These are phyloP conservation scores for Suillus spraguei DNA, from an alignment of 768 basidiomycete genomes.

Conservation along the genomic window DNA sequence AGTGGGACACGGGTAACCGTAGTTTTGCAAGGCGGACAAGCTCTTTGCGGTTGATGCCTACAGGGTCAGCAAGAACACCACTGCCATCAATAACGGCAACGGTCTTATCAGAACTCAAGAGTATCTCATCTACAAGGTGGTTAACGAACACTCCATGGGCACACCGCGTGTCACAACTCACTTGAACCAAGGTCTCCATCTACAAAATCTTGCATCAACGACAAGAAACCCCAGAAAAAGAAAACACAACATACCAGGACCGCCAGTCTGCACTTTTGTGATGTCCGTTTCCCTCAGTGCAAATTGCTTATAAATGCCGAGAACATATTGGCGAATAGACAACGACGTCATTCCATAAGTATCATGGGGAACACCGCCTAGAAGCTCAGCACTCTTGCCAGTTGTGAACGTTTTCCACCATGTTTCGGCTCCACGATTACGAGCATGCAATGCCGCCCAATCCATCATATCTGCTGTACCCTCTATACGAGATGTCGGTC, in stretches of 20 bases:
- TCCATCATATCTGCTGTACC: conserved; percentile 99
- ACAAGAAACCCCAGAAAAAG: no score
- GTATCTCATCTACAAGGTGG: no score
- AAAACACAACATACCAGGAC: conserved; percentile 82
- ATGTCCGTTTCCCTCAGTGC: conserved; percentile 93
- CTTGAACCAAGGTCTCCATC: conserved; percentile 98
- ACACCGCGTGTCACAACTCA: no score
- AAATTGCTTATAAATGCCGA: conserved; percentile 93
- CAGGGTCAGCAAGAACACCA: conserved; percentile 92
- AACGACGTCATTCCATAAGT: conserved; percentile 93
- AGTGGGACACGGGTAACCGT: conserved; percentile 77
- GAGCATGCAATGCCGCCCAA: conserved; percentile 96
- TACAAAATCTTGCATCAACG: no score
- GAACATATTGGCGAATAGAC: conserved; percentile 92
- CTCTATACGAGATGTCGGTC: conserved; percentile 46
- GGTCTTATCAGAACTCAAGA: conserved; percentile 94
- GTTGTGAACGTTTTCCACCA: conserved; percentile 99
- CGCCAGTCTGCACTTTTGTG: conserved; percentile 97
- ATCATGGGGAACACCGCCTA: conserved; percentile 94
- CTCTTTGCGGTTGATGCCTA: conserved; percentile 84
- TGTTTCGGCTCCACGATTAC: conserved; percentile 80
- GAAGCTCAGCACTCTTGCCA: conserved; percentile 86
- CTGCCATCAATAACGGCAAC: conserved; percentile 93
- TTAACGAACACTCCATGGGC: no score
- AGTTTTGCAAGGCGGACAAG: conserved; percentile 88